phyloP scores from a whole-genome alignment of 768 basidiomycete species.

The Candolleomyces efflorescens region DNA sequence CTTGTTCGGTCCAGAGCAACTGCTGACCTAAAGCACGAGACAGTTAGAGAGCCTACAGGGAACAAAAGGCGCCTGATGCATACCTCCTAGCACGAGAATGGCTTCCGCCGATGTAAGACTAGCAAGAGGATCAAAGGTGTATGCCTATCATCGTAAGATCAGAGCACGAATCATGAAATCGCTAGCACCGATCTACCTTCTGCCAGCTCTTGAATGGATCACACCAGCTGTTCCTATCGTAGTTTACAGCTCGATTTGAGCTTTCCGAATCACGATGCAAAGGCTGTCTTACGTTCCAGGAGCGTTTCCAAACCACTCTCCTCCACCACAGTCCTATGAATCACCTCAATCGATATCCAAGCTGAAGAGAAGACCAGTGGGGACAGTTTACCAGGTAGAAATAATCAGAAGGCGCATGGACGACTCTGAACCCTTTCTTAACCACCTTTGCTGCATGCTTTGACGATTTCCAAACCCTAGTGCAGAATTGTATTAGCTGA shows the following conservation, averaged over 20 bases:
- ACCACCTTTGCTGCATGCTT: conserved; percentile 55
- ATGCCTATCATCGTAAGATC: conserved; percentile 31
- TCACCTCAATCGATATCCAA: not conserved
- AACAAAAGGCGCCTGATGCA: conserved; percentile 12
- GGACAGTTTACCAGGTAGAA: conserved; percentile 59
- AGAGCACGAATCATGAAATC: not conserved
- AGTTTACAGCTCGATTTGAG: not conserved
- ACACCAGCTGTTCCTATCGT: conserved; percentile 60
- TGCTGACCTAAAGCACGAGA: conserved; percentile 45
- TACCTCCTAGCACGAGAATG: conserved; percentile 65
- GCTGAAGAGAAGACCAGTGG: not conserved
- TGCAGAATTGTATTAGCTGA: not conserved
- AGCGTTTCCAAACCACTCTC: conserved; percentile 62
- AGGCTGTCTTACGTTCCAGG: conserved; percentile 26
- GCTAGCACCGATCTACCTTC: conserved; percentile 35
- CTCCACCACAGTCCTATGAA: conserved; percentile 61
- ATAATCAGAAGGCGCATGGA: conserved; percentile 70
- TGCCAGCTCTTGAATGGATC: conserved; percentile 83
- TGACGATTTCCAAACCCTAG: conserved; percentile 71
- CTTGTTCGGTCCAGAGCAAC: conserved; percentile 73
- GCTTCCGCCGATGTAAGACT: conserved; percentile 44
- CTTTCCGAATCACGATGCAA: not conserved
- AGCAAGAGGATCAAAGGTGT: conserved; percentile 69
- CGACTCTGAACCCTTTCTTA: conserved; percentile 52
- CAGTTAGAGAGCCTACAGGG: not conserved